These are phyloP conservation scores for Cadophora sp. DNA, from an alignment of 2,329 filamentous ascomycete genomes.

Conservation along the genomic window DNA sequence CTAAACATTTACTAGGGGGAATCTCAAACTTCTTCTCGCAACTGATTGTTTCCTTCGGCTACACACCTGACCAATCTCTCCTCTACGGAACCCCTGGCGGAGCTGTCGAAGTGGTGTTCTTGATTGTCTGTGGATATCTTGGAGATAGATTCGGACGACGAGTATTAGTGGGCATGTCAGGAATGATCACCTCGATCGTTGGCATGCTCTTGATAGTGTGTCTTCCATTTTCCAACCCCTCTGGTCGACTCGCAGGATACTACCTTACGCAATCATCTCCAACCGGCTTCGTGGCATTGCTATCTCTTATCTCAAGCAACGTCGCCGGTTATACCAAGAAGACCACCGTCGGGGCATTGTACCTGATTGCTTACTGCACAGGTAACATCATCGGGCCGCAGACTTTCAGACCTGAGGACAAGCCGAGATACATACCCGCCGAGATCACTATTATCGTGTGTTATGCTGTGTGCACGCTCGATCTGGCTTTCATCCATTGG, in stretches of 20 bases:
- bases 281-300: constrained; percentile 52
- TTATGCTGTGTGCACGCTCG: constrained; percentile 33
- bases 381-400: constrained; percentile 59
- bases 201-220: constrained; percentile 47
- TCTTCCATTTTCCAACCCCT: constrained; percentile 47
- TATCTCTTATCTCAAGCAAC: constrained; percentile 51
- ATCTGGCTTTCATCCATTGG: constrained; percentile 39
- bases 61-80: constrained; percentile 43
- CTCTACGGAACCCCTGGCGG: constrained; percentile 43
- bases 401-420: constrained; percentile 51
- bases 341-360: constrained; percentile 54
- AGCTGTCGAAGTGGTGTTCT: constrained; percentile 40
- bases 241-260: constrained; percentile 49
- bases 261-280: constrained; percentile 61
- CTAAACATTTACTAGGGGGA: constrained; percentile 48
- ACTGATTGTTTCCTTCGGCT: constrained; percentile 58
- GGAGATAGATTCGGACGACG: constrained; percentile 40
- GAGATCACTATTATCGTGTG: constrained; percentile 56
- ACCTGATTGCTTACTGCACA: constrained; percentile 56
- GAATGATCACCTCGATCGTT: constrained; percentile 46
- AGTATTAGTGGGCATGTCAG: constrained; percentile 45
- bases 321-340: constrained; percentile 58
- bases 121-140: constrained; percentile 40
- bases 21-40: constrained; percentile 65
- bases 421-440: constrained; percentile 49